Percentiles rank a stretch among this genome's conserved stretches.
Conservation (phyloP, 2,329 filamentous ascomycete genomes). For the Colletotrichum incanum region DNA sequence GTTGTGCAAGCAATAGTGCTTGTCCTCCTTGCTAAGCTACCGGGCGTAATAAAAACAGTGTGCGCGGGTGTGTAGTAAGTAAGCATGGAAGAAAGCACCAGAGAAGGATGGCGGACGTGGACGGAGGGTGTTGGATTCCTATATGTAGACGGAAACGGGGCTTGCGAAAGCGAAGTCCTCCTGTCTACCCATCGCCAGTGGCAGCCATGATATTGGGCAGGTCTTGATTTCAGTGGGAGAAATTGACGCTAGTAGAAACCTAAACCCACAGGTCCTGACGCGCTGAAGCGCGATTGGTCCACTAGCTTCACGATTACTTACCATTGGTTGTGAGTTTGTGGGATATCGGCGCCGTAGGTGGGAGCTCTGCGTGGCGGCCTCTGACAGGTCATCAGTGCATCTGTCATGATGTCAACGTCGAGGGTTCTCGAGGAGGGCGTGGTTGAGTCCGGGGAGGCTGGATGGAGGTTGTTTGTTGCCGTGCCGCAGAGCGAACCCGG, state of each 20-base stretch:
- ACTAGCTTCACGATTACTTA: no score
- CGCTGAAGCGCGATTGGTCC: not conserved
- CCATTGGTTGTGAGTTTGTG: not conserved
- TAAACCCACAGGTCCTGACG: not conserved
- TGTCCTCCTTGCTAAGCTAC: no score
- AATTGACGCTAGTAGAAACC: not conserved
- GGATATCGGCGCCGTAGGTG: not conserved
- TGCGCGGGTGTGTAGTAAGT: no score
- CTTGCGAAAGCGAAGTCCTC: not conserved
- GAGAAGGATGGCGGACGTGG: no score
- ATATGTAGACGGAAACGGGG: not conserved
- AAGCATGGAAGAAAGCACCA: no score
- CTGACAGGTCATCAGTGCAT: not conserved
- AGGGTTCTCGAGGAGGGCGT: not conserved
- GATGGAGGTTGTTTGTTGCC: not conserved
- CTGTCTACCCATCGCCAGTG: not conserved
- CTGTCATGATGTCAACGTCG: slow-evolving; percentile 11
- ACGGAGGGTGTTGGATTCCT: no score
- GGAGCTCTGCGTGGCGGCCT: not conserved
- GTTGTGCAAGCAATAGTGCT: no score
- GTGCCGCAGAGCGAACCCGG: slow-evolving; percentile 27
- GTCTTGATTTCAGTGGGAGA: not conserved
- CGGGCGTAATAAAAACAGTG: no score
- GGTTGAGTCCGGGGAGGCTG: not conserved
- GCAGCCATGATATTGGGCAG: not conserved